Percentiles rank a stretch among this genome's conserved stretches.
phyloP scores from a whole-genome alignment of 306 rosid species.

The Gynostemma pentaphyllum region DNA sequence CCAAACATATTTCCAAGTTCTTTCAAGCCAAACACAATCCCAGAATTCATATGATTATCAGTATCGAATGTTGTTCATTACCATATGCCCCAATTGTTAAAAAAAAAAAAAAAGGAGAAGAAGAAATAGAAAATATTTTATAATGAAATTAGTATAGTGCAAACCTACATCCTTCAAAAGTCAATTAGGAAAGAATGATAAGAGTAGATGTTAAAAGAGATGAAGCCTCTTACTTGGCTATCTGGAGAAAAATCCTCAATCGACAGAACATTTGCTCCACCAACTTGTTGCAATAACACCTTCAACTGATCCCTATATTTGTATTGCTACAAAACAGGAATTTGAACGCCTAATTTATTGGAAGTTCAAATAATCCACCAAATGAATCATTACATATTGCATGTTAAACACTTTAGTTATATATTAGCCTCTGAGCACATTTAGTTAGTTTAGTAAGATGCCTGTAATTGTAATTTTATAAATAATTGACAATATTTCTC shows the following conservation, averaged over 20 bases:
- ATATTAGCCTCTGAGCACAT: too few species aligned
- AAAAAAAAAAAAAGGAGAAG: background rate
- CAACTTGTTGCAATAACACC: conserved; percentile 52
- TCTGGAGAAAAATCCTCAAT: conserved; percentile 40
- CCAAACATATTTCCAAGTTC: too few species aligned
- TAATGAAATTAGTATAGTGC: background rate
- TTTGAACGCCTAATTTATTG: conserved; percentile 7
- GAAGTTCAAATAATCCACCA: background rate
- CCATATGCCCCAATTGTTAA: background rate
- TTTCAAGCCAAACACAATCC: too few species aligned
- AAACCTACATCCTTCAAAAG: background rate
- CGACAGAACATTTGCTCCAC: conserved; percentile 54
- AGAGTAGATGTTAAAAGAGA: background rate
- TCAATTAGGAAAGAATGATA: background rate
- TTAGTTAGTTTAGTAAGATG: too few species aligned
- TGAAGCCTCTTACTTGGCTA: conserved; percentile 46
- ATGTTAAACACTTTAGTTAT: too few species aligned
- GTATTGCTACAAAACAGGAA: conserved; percentile 33
- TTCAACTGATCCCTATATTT: conserved; percentile 44
- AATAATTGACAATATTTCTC: too few species aligned
- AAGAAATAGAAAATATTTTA: background rate
- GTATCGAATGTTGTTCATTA: background rate
- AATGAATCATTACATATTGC: background rate
- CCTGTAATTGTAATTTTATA: too few species aligned
- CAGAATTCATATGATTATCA: background rate